Evolutionary conservation across 331 rosid species (phyloP), one percentile per base, ranked within the genome.

Genomic region (Cydonia oblonga): DNA sequence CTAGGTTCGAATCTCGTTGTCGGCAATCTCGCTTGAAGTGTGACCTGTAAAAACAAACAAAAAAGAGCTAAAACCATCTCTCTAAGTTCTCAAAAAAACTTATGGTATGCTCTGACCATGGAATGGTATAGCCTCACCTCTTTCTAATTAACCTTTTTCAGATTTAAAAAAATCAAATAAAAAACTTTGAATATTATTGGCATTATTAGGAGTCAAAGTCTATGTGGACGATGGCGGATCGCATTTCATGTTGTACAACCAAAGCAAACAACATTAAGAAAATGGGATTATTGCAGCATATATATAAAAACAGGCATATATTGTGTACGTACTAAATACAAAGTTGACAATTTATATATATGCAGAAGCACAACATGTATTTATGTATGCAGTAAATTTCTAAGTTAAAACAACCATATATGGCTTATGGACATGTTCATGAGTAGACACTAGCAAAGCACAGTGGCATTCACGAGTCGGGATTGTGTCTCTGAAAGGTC

Each of bases 171-270:
- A 35, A 35, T 2, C 1, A 35, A 35, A 26, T 7, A 19, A 23
- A 64, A 25, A 65, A 7, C 54, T 12, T 61, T 65, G 75, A 69
- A 49, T 20, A 30, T 30, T 71, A 16, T 64, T 58, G 2, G 59
- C 53, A 70, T 69, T 32, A 72, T 76, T 52, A 57, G 28, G 18
- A 22, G 81, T 76, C 79, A 77, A 69, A 38, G 14, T 38, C 58
- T 68, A 78, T 64, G 85, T 80, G 87, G 84, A 77, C 66, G 69
- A 6, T 12, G 64, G 53, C 82, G 74, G 81, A 81, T 79, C 85
- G 52, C 81, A 82, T 72, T 74, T 75, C 56, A 52, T 57, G 71
- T 61, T 81, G 64, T 72, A 61, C 61, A 79, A 74, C 76, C 52
- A 58, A n/a, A 69, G 18, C 70, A 40, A 54, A 64, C 35, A 51